These are phyloP conservation scores for Tilletia caries DNA, from an alignment of 1,284 basidiomycete genomes.

Conservation along the genomic window DNA sequence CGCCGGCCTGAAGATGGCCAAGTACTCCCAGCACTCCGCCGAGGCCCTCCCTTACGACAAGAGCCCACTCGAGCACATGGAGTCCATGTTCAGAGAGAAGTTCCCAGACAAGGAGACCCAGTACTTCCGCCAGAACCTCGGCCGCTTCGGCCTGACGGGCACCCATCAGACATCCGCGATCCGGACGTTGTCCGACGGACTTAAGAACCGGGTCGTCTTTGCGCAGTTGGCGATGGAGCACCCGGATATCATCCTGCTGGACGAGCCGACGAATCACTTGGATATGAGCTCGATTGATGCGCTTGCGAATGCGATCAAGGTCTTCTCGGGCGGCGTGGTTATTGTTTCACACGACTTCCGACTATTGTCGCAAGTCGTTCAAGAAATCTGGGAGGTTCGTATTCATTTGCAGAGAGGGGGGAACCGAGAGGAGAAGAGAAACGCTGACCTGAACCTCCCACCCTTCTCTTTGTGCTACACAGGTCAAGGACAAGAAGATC, in stretches of 20 bases:
- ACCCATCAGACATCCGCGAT: constrained; percentile 90
- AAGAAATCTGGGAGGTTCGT: constrained; percentile 99
- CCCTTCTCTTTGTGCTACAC: too few species aligned
- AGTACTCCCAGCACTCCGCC: constrained; percentile 94
- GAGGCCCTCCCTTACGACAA: constrained; percentile 95
- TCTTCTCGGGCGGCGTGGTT: constrained; percentile 90
- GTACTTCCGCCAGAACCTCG: constrained; percentile 91
- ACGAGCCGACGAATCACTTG: constrained; percentile 75
- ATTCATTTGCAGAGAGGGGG: too few species aligned
- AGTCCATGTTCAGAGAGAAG: constrained; percentile 69
- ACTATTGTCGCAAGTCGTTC: constrained; percentile 56
- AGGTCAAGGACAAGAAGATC: constrained; percentile 67
- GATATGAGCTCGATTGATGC: constrained; percentile 96
- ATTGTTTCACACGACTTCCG: constrained; percentile 52
- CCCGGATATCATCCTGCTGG: constrained; percentile 56
- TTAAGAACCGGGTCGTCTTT: constrained; percentile 89
- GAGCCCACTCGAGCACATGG: constrained; percentile 91
- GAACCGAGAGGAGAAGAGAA: too few species aligned
- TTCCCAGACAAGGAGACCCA: constrained; percentile 90
- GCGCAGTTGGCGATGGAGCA: constrained; percentile 67
- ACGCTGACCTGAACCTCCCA: too few species aligned
- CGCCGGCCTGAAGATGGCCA: constrained; percentile 71
- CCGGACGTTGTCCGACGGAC: constrained; percentile 84
- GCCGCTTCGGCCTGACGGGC: constrained; percentile 91
- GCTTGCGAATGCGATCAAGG: constrained; percentile 87